Evolutionary conservation across 169 alveolate genomes (phyloP).

Genomic region (Plasmodium vivax): DNA sequence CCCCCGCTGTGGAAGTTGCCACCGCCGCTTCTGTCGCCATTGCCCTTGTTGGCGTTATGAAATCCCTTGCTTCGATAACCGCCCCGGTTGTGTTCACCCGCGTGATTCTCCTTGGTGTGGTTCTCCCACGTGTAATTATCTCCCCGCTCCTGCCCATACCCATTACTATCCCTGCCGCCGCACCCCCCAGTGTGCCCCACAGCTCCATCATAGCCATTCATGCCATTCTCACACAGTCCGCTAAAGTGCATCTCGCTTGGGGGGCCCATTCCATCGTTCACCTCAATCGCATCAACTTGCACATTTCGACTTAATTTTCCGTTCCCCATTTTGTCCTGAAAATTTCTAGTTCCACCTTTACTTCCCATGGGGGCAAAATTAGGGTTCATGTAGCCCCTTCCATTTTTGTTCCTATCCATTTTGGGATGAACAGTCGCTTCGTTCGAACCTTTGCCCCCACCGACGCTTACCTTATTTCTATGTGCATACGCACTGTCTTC

Average conservation of each 20-base stretch:
- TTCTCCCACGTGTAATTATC: slow-evolving; percentile 3
- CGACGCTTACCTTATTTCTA: not conserved
- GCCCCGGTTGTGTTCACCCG: slow-evolving; percentile 24
- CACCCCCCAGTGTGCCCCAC: not conserved
- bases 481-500: not conserved
- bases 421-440: slow-evolving; percentile 10
- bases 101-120: not conserved
- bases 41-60: slow-evolving; percentile 3
- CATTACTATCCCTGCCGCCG: not conserved
- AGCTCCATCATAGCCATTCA: not conserved
- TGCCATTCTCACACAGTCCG: slow-evolving; percentile 19
- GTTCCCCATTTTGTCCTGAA: slow-evolving; percentile 1
- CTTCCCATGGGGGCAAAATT: not conserved
- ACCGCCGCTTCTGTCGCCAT: not conserved
- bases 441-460: not conserved
- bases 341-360: slow-evolving; percentile 2
- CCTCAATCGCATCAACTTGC: not conserved
- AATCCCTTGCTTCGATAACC: slow-evolving; percentile 15
- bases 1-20: not conserved
- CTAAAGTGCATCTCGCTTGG: not conserved
- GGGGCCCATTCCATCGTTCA: slow-evolving; percentile 5
- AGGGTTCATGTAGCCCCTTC: not conserved
- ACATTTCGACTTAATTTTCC: slow-evolving; percentile 17
- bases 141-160: not conserved
- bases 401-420: not conserved